Conservation (phyloP, 1,284 basidiomycete species). For the Flammula alnicola region DNA sequence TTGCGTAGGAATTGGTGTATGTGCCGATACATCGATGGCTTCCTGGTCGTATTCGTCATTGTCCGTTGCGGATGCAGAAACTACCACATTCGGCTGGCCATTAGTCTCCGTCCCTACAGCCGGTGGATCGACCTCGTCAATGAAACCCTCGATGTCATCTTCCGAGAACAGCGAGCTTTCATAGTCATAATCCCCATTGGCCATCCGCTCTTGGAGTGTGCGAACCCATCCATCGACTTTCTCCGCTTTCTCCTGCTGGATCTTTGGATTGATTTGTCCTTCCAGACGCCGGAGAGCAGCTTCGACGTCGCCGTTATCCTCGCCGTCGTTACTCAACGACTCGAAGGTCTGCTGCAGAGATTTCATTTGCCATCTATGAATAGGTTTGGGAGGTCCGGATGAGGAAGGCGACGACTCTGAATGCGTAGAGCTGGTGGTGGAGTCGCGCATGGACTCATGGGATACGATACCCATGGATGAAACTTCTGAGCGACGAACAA, state of each 20-base stretch:
- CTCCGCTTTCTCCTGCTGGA: constrained; percentile 67
- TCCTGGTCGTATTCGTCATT: constrained; percentile 23
- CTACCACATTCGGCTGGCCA: too few species aligned
- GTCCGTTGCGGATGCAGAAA: too few species aligned
- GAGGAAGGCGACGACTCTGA: constrained; percentile 42
- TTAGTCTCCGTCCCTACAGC: too few species aligned
- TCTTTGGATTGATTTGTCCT: constrained; percentile 78
- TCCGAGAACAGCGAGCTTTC: constrained; percentile 53
- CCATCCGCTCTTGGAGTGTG: constrained; percentile 67
- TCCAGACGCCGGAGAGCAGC: constrained; percentile 79
- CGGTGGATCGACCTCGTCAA: constrained; percentile 21
- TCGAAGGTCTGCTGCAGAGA: constrained; percentile 62
- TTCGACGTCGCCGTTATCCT: constrained; percentile 73
- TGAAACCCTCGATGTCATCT: constrained; percentile 35
- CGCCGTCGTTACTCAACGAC: constrained; percentile 75
- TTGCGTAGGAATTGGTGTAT: constrained; percentile 39
- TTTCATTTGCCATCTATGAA: constrained; percentile 81
- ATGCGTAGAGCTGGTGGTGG: constrained; percentile 47
- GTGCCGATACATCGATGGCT: constrained; percentile 18
- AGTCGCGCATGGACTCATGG: constrained; percentile 51
- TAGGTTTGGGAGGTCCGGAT: constrained; percentile 45
- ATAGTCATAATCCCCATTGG: constrained; percentile 61
- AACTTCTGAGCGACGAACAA: constrained; percentile 72
- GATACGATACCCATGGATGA: constrained; percentile 77
- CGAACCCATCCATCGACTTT: constrained; percentile 86